These are phyloP conservation scores for Vicia villosa DNA, from an alignment of 306 rosid species.

Conservation along the genomic window DNA sequence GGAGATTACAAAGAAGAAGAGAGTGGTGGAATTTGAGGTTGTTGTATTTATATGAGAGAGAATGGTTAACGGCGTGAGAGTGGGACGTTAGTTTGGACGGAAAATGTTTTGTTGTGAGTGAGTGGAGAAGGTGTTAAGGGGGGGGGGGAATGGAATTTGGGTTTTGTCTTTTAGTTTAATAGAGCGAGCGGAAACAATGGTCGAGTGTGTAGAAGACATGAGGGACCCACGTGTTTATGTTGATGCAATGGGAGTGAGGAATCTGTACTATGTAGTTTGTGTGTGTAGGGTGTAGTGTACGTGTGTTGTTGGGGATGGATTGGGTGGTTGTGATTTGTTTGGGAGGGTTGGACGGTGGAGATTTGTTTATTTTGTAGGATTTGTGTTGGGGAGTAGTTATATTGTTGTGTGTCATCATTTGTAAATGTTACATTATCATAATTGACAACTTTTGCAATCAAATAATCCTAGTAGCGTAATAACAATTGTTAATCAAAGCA, in stretches of 20 bases:
- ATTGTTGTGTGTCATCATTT: no score
- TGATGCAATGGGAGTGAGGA: no score
- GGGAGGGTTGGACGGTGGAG: no score
- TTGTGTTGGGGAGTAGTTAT: no score
- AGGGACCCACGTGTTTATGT: constrained; percentile 78
- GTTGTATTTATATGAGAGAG: constrained; percentile 55
- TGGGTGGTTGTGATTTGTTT: neutral
- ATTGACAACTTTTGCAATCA: no score
- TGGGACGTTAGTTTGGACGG: constrained; percentile 55
- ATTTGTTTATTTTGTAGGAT: no score
- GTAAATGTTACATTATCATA: no score
- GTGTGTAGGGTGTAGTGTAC: no score
- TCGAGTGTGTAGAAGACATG: constrained; percentile 55
- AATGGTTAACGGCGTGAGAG: constrained; percentile 47
- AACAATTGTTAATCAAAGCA: no score
- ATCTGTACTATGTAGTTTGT: no score
- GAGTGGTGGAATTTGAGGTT: constrained; percentile 20
- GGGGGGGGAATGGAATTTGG: constrained; percentile 39
- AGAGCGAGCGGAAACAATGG: constrained; percentile 45
- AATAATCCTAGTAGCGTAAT: no score
- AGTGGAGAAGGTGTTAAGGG: constrained; percentile 2
- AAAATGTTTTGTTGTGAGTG: constrained; percentile 38
- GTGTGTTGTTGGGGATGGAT: constrained; percentile 23
- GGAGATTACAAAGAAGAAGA: constrained; percentile 29
- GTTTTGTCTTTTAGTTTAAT: constrained; percentile 29